A percentile compares a stretch with the other conserved stretches of the same genome.
Evolutionary conservation across 208 protist genomes (phyloP).

Genomic region (Trypanosoma grayi): DNA sequence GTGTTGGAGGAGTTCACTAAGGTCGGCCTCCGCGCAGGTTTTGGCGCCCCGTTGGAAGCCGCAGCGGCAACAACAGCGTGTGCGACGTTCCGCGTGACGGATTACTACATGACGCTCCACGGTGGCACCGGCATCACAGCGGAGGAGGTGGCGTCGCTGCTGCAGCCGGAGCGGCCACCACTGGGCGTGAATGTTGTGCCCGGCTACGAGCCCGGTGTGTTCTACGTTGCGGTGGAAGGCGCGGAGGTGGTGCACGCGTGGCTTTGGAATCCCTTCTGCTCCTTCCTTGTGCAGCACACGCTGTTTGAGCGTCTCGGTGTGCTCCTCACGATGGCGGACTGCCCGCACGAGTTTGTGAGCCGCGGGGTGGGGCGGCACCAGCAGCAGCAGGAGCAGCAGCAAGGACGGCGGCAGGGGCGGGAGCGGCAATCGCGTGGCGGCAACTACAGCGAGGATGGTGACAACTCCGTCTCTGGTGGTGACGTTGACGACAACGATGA

Average conservation of each 20-base stretch:
- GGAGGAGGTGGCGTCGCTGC: conserved; percentile 53
- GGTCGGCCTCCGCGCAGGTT: conserved; percentile 56
- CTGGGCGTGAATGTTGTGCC: conserved; percentile 63
- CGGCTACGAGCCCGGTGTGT: conserved; percentile 75
- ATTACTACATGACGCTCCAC: conserved; percentile 58
- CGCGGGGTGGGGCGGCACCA: conserved; percentile 22
- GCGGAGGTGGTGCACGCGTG: conserved; percentile 72
- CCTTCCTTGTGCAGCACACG: conserved; percentile 60
- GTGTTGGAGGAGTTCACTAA: conserved; percentile 55
- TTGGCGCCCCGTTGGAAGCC: conserved; percentile 52
- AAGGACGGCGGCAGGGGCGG: neutral
- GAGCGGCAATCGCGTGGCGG: neutral
- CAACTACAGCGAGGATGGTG: conserved; percentile 5
- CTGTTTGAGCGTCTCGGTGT: conserved; percentile 75
- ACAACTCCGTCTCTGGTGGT: conserved; percentile 19
- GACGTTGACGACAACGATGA: neutral
- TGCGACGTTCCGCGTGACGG: conserved; percentile 78
- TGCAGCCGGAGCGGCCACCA: conserved; percentile 47
- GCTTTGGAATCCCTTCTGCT: conserved; percentile 77
- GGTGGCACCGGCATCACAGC: conserved; percentile 50
- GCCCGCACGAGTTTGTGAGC: conserved; percentile 70
- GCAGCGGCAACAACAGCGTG: conserved; percentile 42
- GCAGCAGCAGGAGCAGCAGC: neutral
- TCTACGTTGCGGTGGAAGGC: conserved; percentile 74
- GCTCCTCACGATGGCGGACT: conserved; percentile 76